Conservation (phyloP, 2,329 filamentous ascomycete species). For the Paraphoma sp. region DNA sequence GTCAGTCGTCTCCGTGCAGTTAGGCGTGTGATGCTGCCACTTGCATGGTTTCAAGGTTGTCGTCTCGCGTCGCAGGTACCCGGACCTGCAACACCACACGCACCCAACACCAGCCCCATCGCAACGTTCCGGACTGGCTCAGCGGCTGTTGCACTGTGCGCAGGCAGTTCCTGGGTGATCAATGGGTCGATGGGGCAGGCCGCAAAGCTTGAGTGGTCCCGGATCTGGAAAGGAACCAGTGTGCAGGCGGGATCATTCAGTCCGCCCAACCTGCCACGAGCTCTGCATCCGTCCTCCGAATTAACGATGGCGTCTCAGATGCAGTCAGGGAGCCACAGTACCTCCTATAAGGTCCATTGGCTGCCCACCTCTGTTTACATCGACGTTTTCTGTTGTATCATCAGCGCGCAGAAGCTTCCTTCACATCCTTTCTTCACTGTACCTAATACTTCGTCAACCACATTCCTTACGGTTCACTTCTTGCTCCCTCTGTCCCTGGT, state of each 20-base stretch:
- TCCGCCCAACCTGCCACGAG: slow-evolving; percentile 38
- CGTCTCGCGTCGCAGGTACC: slow-evolving; percentile 46
- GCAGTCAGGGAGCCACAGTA: slow-evolving; percentile 34
- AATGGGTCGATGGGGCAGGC: slow-evolving; percentile 37
- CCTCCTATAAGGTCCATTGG: slow-evolving; percentile 48
- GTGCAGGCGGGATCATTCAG: slow-evolving; percentile 40
- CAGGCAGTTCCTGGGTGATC: slow-evolving; percentile 35
- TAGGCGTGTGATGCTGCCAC: slow-evolving; percentile 37
- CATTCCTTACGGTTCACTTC: slow-evolving; percentile 47
- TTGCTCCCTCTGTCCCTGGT: slow-evolving; percentile 45
- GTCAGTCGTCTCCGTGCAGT: slow-evolving; percentile 38
- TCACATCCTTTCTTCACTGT: slow-evolving; percentile 30
- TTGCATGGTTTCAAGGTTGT: slow-evolving; percentile 41
- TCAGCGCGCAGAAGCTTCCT: slow-evolving; percentile 42
- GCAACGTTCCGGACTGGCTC: slow-evolving; percentile 23
- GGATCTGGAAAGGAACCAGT: slow-evolving; percentile 37
- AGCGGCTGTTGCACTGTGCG: slow-evolving; percentile 36
- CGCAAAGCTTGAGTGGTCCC: slow-evolving; percentile 41
- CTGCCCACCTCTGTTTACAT: slow-evolving; percentile 44
- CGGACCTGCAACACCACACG: slow-evolving; percentile 46
- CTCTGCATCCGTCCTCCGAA: slow-evolving; percentile 46
- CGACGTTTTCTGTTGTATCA: slow-evolving; percentile 46
- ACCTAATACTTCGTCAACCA: slow-evolving; percentile 42
- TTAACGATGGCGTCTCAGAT: slow-evolving; percentile 48
- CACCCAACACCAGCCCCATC: slow-evolving; percentile 37